Percentiles rank a stretch among this genome's conserved stretches.
phyloP scores from a whole-genome alignment of 208 protist species.

The Porcisia hertigi region DNA sequence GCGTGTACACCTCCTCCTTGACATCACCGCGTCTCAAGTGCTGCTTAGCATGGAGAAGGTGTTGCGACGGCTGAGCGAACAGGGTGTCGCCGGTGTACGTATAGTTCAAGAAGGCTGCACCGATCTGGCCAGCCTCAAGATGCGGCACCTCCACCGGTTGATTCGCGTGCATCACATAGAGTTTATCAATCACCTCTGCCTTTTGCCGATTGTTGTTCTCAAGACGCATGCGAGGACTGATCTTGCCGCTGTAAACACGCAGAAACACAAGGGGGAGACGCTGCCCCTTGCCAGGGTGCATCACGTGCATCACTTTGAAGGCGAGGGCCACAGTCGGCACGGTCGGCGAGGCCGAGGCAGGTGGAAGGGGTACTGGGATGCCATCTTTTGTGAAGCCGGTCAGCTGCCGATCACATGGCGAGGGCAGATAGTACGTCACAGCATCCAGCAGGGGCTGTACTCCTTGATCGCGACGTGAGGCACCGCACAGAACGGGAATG shows the following conservation, averaged over 20 bases:
- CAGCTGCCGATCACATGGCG: constrained; percentile 82
- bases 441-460: constrained; percentile 94
- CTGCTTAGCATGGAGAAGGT: constrained; percentile 34
- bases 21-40: constrained; percentile 28
- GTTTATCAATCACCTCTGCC: constrained; percentile 59
- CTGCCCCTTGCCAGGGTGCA: constrained; percentile 56
- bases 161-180: constrained; percentile 93
- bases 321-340: constrained; percentile 83
- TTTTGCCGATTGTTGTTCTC: constrained; percentile 65
- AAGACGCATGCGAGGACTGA: constrained; percentile 68
- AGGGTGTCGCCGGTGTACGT: constrained; percentile 84
- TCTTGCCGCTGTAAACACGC: constrained; percentile 89
- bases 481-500: constrained; percentile 91
- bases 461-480: constrained; percentile 88
- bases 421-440: constrained; percentile 91
- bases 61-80: constrained; percentile 47
- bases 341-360: constrained; percentile 30
- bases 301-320: constrained; percentile 92
- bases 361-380: constrained; percentile 44
- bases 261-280: constrained; percentile 89
- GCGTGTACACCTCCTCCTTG: constrained; percentile 54
- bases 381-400: constrained; percentile 48
- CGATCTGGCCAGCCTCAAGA: constrained; percentile 77
- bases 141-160: constrained; percentile 74
- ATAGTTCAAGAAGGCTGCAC: constrained; percentile 67